Conservation (phyloP, 768 basidiomycete species). For the Amanita rimosa region DNA sequence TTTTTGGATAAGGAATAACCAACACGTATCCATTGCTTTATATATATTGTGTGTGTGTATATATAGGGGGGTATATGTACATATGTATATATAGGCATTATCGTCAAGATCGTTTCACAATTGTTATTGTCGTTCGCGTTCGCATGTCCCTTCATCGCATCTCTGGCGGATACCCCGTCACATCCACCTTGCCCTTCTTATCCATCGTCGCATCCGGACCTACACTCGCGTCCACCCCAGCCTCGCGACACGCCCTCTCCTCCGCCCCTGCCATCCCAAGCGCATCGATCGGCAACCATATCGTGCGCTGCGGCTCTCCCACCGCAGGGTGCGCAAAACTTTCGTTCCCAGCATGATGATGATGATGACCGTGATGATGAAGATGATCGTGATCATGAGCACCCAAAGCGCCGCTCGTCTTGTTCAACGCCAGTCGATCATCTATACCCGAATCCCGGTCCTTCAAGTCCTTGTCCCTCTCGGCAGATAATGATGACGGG, state of each 20-base stretch:
- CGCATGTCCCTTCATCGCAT: too few relatives aligned
- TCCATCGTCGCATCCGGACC: slow-evolving; percentile 17
- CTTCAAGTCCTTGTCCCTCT: too few relatives aligned
- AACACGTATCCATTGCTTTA: background rate
- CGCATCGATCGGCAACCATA: slow-evolving; percentile 80
- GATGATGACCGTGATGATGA: slow-evolving; percentile 1
- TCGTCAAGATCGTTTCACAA: too few relatives aligned
- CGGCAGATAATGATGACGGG: too few relatives aligned
- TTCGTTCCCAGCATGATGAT: slow-evolving; percentile 17
- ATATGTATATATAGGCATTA: too few relatives aligned
- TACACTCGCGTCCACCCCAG: slow-evolving; percentile 38
- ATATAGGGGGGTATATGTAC: too few relatives aligned
- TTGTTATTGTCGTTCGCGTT: background rate
- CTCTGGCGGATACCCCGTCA: slow-evolving; percentile 24
- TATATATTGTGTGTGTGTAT: too few relatives aligned
- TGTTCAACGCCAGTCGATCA: slow-evolving; percentile 20
- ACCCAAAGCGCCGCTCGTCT: slow-evolving; percentile 11
- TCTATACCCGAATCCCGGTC: too few relatives aligned
- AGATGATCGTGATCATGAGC: slow-evolving; percentile 5
- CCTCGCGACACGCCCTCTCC: slow-evolving; percentile 50
- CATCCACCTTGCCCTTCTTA: slow-evolving; percentile 25
- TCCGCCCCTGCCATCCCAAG: slow-evolving; percentile 57
- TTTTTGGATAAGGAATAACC: background rate
- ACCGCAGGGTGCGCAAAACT: slow-evolving; percentile 87
- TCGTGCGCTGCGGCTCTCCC: slow-evolving; percentile 54